Percentiles rank a stretch among this genome's conserved stretches.
Evolutionary conservation across 768 basidiomycete genomes (phyloP).

Genomic region (Lactifluus volemus): DNA sequence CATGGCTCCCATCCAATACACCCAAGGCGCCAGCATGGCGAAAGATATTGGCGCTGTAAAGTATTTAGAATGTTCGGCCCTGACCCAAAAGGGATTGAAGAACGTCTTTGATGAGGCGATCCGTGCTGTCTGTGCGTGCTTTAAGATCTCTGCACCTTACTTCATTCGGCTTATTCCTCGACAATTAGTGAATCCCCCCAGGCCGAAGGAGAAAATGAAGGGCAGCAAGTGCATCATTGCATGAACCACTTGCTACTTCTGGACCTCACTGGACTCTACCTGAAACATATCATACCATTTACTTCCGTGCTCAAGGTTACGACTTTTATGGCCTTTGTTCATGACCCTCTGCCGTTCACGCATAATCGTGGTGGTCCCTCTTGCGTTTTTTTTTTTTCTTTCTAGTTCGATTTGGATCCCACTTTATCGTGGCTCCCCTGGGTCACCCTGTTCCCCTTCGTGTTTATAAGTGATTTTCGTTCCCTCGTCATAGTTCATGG

Average conservation of each 20-base stretch:
- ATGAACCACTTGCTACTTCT: slow-evolving; percentile 12
- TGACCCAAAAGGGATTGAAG: slow-evolving; percentile 98
- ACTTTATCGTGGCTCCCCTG: background rate
- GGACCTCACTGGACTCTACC: slow-evolving; percentile 23
- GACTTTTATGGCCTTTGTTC: slow-evolving; percentile 40
- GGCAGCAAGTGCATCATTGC: slow-evolving; percentile 60
- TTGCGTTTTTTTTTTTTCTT: slow-evolving; percentile 9
- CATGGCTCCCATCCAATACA: slow-evolving; percentile 91
- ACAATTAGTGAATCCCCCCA: slow-evolving; percentile 64
- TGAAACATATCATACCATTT: slow-evolving; percentile 53
- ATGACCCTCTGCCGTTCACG: slow-evolving; percentile 23
- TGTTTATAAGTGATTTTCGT: slow-evolving; percentile 13
- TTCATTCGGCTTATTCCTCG: background rate
- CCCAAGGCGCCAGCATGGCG: slow-evolving; percentile 83
- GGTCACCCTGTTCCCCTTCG: slow-evolving; percentile 8
- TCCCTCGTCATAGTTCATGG: slow-evolving; percentile 5
- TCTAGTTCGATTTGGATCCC: slow-evolving; percentile 1
- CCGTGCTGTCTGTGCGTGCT: slow-evolving; percentile 79
- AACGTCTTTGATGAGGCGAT: slow-evolving; percentile 99
- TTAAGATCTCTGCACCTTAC: background rate
- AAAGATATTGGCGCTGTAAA: slow-evolving; percentile 95
- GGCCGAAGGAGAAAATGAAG: slow-evolving; percentile 46
- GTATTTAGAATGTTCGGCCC: slow-evolving; percentile 91
- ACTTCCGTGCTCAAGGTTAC: slow-evolving; percentile 59
- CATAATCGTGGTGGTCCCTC: slow-evolving; percentile 18